Evolutionary conservation across 345 rosid genomes (phyloP).

Genomic region (Moricandia arvensis): DNA sequence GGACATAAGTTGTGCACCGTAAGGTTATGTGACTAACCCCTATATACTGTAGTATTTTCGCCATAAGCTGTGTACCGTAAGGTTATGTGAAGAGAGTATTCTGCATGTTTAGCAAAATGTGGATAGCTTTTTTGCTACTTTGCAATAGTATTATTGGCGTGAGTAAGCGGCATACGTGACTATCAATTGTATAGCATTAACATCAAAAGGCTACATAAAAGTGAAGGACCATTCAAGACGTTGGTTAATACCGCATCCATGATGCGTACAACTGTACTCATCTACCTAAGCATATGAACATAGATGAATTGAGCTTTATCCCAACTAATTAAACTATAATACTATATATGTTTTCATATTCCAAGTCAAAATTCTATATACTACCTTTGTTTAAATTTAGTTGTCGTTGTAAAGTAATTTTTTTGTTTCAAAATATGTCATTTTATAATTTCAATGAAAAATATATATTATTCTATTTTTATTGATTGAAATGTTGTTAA

Average conservation of each 20-base stretch:
- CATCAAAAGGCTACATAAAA: conserved; percentile 11
- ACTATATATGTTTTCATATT: not conserved
- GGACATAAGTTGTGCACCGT: too few species aligned
- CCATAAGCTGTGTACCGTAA: too few species aligned
- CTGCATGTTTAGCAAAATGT: conserved; percentile 19
- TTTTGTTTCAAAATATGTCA: too few species aligned
- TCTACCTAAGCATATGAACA: not conserved
- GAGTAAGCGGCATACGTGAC: not conserved
- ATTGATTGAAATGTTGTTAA: too few species aligned
- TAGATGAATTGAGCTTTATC: not conserved
- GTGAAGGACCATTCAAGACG: conserved; percentile 12
- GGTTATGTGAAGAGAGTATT: too few species aligned
- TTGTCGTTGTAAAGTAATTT: too few species aligned
- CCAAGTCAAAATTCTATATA: not conserved
- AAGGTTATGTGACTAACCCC: too few species aligned
- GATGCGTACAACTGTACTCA: not conserved
- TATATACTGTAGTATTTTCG: too few species aligned
- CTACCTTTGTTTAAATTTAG: too few species aligned
- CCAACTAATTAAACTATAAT: not conserved
- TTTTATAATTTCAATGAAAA: too few species aligned
- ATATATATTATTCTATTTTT: too few species aligned
- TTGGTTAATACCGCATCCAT: not conserved
- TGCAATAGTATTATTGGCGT: not conserved
- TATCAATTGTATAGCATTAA: conserved; percentile 17
- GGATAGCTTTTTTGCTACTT: not conserved